A percentile compares a stretch with the other conserved stretches of the same genome.
Conservation (phyloP, 2,329 filamentous ascomycete species). For the Alternaria arbusti region DNA sequence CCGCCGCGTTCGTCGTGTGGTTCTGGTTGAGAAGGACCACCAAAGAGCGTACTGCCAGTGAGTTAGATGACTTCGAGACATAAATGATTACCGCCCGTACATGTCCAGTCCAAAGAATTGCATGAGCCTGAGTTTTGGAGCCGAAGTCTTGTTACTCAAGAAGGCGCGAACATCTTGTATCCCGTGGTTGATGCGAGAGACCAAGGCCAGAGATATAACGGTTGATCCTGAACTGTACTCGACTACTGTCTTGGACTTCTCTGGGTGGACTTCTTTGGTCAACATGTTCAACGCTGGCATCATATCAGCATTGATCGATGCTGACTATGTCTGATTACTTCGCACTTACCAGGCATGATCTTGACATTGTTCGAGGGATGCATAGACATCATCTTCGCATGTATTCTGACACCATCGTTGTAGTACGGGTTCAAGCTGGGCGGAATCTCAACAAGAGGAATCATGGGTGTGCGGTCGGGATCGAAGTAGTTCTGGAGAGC, state of each 20-base stretch:
- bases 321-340: background rate
- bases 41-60: conserved; percentile 53
- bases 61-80: background rate
- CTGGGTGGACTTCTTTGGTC: conserved; percentile 15
- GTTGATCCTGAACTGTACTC: conserved; percentile 32
- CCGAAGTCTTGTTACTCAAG: conserved; percentile 28
- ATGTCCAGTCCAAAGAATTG: conserved; percentile 33
- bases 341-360: conserved; percentile 61
- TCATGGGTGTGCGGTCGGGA: conserved; percentile 62
- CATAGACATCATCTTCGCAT: conserved; percentile 71
- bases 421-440: conserved; percentile 63
- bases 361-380: conserved; percentile 71
- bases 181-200: conserved; percentile 26
- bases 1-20: conserved; percentile 26
- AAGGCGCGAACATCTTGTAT: conserved; percentile 25
- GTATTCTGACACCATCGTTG: conserved; percentile 65
- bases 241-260: conserved; percentile 23
- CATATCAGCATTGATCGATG: background rate
- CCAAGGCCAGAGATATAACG: conserved; percentile 29
- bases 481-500: conserved; percentile 66
- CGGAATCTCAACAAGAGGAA: conserved; percentile 68
- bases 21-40: conserved; percentile 54
- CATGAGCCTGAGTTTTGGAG: conserved; percentile 24
- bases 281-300: conserved; percentile 28
- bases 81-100: background rate